These are phyloP conservation scores for Bonia amplexicaulis DNA, from an alignment of 176 grass and related monocot species.

Conservation along the genomic window DNA sequence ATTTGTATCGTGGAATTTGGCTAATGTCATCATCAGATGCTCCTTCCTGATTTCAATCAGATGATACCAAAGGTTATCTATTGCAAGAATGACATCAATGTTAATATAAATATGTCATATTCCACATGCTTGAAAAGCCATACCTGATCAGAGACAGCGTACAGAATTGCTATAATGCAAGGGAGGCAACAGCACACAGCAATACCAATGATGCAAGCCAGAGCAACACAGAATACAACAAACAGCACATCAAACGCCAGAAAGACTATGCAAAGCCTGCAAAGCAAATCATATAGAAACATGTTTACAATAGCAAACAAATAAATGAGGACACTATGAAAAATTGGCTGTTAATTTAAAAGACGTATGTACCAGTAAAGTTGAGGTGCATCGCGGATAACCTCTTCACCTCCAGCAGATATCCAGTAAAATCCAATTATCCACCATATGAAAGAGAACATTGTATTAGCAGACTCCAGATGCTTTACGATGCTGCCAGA, in stretches of 20 bases:
- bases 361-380: slow-evolving; percentile 63
- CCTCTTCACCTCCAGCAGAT: slow-evolving; percentile 68
- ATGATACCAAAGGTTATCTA: slow-evolving; percentile 5
- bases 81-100: background rate
- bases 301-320: slow-evolving; percentile 5
- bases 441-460: slow-evolving; percentile 94
- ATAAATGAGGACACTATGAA: background rate
- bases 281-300: slow-evolving; percentile 16
- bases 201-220: slow-evolving; percentile 91
- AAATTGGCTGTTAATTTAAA: background rate
- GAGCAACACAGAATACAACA: slow-evolving; percentile 82
- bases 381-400: slow-evolving; percentile 58
- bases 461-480: slow-evolving; percentile 81
- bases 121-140: slow-evolving; percentile 13
- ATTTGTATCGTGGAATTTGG: slow-evolving; percentile 76
- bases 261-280: slow-evolving; percentile 89
- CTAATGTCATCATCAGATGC: slow-evolving; percentile 88
- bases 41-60: slow-evolving; percentile 63
- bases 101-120: background rate
- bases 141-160: slow-evolving; percentile 89
- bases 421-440: slow-evolving; percentile 93
- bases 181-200: slow-evolving; percentile 95
- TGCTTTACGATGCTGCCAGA: slow-evolving; percentile 58
- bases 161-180: slow-evolving; percentile 92
- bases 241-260: slow-evolving; percentile 94